Evolutionary conservation across 1,139 yeast genomes (phyloP).

Genomic region (Geotrichum macrosporum): DNA sequence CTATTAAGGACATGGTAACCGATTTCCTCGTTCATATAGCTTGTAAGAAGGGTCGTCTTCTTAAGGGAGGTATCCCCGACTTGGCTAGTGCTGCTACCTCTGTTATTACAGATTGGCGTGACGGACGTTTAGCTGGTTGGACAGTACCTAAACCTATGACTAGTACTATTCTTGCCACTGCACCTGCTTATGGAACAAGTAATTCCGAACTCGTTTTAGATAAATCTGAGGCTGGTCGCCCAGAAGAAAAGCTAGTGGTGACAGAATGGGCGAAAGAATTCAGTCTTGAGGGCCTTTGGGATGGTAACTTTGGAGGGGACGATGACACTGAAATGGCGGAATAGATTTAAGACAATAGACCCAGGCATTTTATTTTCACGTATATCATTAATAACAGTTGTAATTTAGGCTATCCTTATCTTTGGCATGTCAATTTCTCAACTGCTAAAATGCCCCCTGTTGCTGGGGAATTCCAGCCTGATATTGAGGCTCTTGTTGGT

Average conservation of each 20-base stretch:
- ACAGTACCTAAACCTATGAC: constrained; percentile 58
- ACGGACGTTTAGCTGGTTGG: constrained; percentile 93
- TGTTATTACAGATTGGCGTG: constrained; percentile 93
- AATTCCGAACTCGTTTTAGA: constrained; percentile 29
- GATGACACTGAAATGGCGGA: constrained; percentile 22
- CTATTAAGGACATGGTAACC: constrained; percentile 45
- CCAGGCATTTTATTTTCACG: not conserved
- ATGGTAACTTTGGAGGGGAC: constrained; percentile 27
- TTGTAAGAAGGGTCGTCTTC: constrained; percentile 84
- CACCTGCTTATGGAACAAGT: constrained; percentile 38
- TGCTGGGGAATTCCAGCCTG: constrained; percentile 7
- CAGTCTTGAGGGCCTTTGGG: constrained; percentile 71
- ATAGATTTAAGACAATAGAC: not conserved
- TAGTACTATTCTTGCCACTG: constrained; percentile 23
- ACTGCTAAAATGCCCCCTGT: not conserved
- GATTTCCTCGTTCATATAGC: constrained; percentile 91
- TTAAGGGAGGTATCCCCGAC: constrained; percentile 91
- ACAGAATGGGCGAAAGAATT: constrained; percentile 92
- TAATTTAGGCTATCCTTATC: not conserved
- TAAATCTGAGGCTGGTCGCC: constrained; percentile 17
- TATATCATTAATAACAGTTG: not conserved
- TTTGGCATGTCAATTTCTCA: not conserved
- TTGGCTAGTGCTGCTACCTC: constrained; percentile 77
- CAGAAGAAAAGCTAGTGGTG: constrained; percentile 76
- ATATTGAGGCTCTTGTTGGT: constrained; percentile 28